A percentile compares a stretch with the other conserved stretches of the same genome.
These are phyloP conservation scores for Penicillium turbatum DNA, from an alignment of 495 filamentous ascomycete genomes.

Conservation along the genomic window DNA sequence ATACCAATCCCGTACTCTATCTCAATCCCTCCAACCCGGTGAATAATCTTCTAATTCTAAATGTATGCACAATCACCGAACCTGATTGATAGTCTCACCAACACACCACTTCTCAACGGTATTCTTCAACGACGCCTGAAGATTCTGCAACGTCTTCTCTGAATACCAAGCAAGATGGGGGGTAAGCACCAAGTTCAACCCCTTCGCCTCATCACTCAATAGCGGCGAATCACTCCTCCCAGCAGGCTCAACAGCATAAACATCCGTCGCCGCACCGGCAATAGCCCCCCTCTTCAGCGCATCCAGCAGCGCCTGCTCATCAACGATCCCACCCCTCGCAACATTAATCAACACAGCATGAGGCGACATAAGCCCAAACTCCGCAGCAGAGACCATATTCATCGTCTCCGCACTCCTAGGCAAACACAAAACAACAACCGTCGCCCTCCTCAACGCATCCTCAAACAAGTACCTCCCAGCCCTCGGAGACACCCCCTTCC, in stretches of 20 bases:
- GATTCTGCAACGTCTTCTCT: slow-evolving; percentile 33
- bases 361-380: slow-evolving; percentile 46
- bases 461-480: slow-evolving; percentile 41
- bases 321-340: slow-evolving; percentile 53
- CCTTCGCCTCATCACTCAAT: slow-evolving; percentile 12
- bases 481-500: slow-evolving; percentile 35
- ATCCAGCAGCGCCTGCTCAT: slow-evolving; percentile 46
- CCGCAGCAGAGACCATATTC: slow-evolving; percentile 42
- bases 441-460: slow-evolving; percentile 36
- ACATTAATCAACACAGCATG: slow-evolving; percentile 53
- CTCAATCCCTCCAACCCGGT: too few relatives aligned
- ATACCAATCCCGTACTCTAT: too few relatives aligned
- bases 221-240: slow-evolving; percentile 21
- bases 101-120: slow-evolving; percentile 22
- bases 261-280: slow-evolving; percentile 51
- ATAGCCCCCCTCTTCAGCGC: slow-evolving; percentile 45
- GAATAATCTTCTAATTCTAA: too few relatives aligned
- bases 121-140: slow-evolving; percentile 23
- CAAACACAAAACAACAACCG: slow-evolving; percentile 43
- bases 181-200: slow-evolving; percentile 32
- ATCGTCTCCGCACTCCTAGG: slow-evolving; percentile 42
- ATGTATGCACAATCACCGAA: too few relatives aligned
- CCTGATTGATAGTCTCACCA: slow-evolving; percentile 13
- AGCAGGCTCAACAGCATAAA: slow-evolving; percentile 50
- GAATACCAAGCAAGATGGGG: slow-evolving; percentile 44